phyloP scores from a whole-genome alignment of 1,284 basidiomycete species.

The Prillingera fragicola region DNA sequence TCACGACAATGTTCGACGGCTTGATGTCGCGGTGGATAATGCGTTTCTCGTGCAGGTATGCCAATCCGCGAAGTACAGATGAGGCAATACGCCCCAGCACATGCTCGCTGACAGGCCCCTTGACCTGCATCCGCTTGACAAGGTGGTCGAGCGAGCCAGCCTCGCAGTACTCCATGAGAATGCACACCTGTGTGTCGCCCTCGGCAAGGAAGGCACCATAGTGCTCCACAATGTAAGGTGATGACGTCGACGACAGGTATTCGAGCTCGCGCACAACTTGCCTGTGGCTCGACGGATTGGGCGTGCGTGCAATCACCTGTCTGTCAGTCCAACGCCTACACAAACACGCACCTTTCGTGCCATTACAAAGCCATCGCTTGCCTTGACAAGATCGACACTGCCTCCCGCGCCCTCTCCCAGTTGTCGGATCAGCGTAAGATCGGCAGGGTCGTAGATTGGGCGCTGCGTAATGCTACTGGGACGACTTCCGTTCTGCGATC shows the following conservation, averaged over 20 bases:
- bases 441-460: constrained; percentile 42
- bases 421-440: constrained; percentile 65
- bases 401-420: constrained; percentile 96
- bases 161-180: constrained; percentile 92
- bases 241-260: constrained; percentile 78
- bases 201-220: constrained; percentile 93
- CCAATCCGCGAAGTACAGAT: constrained; percentile 84
- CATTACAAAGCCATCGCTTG: constrained; percentile 58
- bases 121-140: constrained; percentile 73
- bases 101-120: constrained; percentile 79
- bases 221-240: constrained; percentile 85
- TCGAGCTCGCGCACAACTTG: constrained; percentile 89
- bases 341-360: constrained; percentile 72
- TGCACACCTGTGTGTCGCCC: constrained; percentile 85
- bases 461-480: neutral
- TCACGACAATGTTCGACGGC: constrained; percentile 89
- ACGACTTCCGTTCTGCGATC: no score
- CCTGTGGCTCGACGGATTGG: constrained; percentile 75
- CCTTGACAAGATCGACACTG: constrained; percentile 82
- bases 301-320: constrained; percentile 86
- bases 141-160: constrained; percentile 77
- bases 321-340: neutral
- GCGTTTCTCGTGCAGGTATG: constrained; percentile 81
- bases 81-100: constrained; percentile 87
- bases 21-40: constrained; percentile 99